Conservation (phyloP, 129 eudicot species). For the Artemisia tridentata region DNA sequence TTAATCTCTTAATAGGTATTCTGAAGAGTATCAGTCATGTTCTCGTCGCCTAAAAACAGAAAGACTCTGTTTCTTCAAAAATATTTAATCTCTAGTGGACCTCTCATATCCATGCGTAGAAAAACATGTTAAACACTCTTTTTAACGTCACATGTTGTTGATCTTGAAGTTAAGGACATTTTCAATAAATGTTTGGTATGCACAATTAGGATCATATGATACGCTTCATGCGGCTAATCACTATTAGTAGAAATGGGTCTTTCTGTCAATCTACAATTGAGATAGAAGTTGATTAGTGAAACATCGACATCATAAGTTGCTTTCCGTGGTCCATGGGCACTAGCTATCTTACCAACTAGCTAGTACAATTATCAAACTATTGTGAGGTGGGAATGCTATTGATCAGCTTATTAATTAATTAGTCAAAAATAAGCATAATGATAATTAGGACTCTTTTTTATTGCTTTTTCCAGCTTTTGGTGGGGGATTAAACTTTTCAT, state of each 20-base stretch:
- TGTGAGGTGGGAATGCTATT: conserved; percentile 13
- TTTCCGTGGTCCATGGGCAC: conserved; percentile 29
- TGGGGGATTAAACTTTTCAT: not conserved
- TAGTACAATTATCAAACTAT: conserved; percentile 1
- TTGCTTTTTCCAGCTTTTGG: not conserved
- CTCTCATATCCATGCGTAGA: not conserved
- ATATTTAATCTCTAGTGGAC: no score
- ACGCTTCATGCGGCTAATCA: conserved; percentile 17
- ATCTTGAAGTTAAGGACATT: not conserved
- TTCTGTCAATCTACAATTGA: conserved; percentile 7
- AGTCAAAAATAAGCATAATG: conserved; percentile 34
- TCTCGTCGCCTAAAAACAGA: not conserved
- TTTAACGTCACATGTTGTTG: not conserved
- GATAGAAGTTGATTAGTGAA: conserved; percentile 18
- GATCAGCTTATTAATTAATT: conserved; percentile 21
- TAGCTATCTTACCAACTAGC: conserved; percentile 27
- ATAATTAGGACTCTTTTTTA: conserved; percentile 11
- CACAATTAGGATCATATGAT: conserved; percentile 21
- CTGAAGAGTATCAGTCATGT: not conserved
- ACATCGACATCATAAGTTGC: conserved; percentile 26
- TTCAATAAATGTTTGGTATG: not conserved
- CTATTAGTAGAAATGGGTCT: conserved; percentile 20
- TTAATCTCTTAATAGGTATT: conserved; percentile 3
- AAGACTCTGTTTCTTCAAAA: no score
- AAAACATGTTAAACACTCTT: not conserved